A percentile compares a stretch with the other conserved stretches of the same genome.
These are phyloP conservation scores for Croton setiger DNA, from an alignment of 441 rosid species.

Conservation along the genomic window DNA sequence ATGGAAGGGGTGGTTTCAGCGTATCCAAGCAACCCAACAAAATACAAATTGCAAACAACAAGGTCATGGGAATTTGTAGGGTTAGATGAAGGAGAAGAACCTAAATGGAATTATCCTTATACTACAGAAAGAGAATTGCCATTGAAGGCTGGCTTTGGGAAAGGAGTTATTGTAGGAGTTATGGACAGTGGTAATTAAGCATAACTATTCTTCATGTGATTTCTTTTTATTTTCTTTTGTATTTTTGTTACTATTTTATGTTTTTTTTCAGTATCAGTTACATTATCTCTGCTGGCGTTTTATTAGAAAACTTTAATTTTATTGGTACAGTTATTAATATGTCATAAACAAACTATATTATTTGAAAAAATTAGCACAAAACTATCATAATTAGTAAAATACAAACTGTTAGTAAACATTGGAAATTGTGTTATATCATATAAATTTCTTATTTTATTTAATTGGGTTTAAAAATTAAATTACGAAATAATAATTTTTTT, in stretches of 20 bases:
- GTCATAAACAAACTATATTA: no score
- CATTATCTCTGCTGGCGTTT: no score
- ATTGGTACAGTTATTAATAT: no score
- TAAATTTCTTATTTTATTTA: no score
- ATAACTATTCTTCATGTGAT: conserved; percentile 25
- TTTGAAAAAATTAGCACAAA: no score
- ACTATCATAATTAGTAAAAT: no score
- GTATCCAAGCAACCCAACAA: conserved; percentile 36
- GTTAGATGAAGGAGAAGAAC: conserved; percentile 33
- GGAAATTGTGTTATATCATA: no score
- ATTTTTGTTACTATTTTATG: background rate
- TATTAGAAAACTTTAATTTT: no score
- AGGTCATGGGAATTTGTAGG: conserved; percentile 86
- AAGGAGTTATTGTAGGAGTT: conserved; percentile 59
- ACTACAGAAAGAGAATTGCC: conserved; percentile 32
- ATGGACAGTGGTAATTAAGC: conserved; percentile 69
- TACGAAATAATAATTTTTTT: no score
- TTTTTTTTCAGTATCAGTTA: no score
- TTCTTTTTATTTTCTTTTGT: conserved; percentile 7
- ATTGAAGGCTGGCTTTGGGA: conserved; percentile 54
- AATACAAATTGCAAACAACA: conserved; percentile 60
- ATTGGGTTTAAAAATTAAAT: no score
- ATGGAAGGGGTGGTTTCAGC: conserved; percentile 57
- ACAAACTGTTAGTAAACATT: no score
- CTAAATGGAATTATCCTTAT: background rate